A percentile compares a stretch with the other conserved stretches of the same genome.
phyloP scores from a whole-genome alignment of 352 stramenopile genomes.

The Globisporangium paroecandrum region DNA sequence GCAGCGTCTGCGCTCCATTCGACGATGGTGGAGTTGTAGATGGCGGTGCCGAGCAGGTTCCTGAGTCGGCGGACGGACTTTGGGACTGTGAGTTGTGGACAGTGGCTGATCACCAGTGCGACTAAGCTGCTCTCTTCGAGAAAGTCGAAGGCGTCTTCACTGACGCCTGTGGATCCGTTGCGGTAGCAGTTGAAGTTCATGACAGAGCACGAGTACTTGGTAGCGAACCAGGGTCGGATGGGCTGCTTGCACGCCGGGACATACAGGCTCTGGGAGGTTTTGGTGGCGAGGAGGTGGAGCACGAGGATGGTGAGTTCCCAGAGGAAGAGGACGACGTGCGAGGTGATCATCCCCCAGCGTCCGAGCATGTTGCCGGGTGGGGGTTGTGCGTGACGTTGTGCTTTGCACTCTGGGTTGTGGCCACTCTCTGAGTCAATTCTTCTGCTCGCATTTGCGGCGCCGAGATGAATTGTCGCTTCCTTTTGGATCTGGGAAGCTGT shows the following conservation, averaged over 20 bases:
- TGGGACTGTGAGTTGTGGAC: slow-evolving; percentile 33
- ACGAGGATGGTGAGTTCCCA: slow-evolving; percentile 15
- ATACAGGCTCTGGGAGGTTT: slow-evolving; percentile 12
- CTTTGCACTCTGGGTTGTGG: no score
- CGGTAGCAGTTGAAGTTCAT: slow-evolving; percentile 38
- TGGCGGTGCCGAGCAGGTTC: slow-evolving; percentile 46
- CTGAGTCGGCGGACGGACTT: slow-evolving; percentile 25
- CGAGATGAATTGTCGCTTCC: no score
- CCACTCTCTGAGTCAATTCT: background rate
- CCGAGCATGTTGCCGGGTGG: slow-evolving; percentile 8
- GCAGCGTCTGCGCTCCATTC: slow-evolving; percentile 33
- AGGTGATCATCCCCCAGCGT: slow-evolving; percentile 6
- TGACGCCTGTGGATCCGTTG: slow-evolving; percentile 15
- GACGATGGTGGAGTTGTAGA: slow-evolving; percentile 48
- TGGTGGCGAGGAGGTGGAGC: slow-evolving; percentile 19
- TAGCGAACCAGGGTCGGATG: slow-evolving; percentile 24
- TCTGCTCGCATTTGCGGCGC: background rate
- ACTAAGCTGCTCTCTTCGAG: slow-evolving; percentile 27
- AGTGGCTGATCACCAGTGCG: slow-evolving; percentile 45
- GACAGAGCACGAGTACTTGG: slow-evolving; percentile 31
- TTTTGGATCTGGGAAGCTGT: background rate
- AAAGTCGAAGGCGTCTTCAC: slow-evolving; percentile 17
- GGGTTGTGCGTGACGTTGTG: background rate
- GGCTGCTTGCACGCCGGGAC: slow-evolving; percentile 20
- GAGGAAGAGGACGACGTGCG: slow-evolving; percentile 12